Evolutionary conservation across 2,329 filamentous ascomycete species (phyloP).

Genomic region (Phyllosticta paracitricarpa): DNA sequence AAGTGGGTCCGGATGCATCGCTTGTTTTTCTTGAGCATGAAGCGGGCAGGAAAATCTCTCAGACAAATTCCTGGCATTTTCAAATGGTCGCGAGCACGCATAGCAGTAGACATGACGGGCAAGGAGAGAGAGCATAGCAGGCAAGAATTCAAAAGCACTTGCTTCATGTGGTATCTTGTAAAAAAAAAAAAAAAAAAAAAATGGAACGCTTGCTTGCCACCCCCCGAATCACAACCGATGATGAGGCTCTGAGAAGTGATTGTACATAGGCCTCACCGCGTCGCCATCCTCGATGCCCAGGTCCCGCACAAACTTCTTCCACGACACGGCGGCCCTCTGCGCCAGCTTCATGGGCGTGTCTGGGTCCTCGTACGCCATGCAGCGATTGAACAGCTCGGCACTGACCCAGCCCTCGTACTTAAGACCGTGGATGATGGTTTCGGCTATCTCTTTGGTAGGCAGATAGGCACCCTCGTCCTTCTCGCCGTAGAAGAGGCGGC

Average conservation of each 20-base stretch:
- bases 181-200: not conserved
- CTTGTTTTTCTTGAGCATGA: no score
- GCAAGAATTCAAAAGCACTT: not conserved
- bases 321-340: constrained; percentile 39
- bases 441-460: constrained; percentile 51
- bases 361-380: constrained; percentile 44
- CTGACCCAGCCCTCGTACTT: constrained; percentile 62
- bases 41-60: no score
- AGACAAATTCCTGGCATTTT: no score
- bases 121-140: not conserved
- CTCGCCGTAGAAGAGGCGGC: constrained; percentile 58
- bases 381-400: constrained; percentile 58
- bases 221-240: not conserved
- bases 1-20: no score
- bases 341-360: constrained; percentile 48
- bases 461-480: constrained; percentile 55
- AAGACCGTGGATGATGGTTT: constrained; percentile 52
- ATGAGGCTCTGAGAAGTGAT: not conserved
- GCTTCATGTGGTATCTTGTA: not conserved
- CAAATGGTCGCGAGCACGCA: no score
- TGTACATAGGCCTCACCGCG: not conserved
- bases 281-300: constrained; percentile 13
- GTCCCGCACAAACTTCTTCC: constrained; percentile 39
- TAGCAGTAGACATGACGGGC: not conserved
- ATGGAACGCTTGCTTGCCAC: no score